phyloP scores from a whole-genome alignment of 2,329 filamentous ascomycete genomes.

The Pseudogymnoascus sp. region DNA sequence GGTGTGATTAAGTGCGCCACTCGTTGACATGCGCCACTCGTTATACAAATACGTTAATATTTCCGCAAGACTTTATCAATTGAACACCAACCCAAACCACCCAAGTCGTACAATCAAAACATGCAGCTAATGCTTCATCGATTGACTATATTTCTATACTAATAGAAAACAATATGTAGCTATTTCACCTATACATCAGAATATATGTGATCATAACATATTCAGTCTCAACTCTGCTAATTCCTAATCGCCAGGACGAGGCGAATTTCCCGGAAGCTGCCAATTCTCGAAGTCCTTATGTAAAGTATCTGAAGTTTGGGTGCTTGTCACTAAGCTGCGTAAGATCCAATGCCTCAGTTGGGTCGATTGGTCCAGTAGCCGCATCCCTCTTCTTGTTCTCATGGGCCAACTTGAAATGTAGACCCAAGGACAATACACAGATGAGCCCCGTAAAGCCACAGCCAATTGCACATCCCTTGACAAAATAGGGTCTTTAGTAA shows the following conservation, averaged over 20 bases:
- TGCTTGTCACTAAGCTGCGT: constrained; percentile 30
- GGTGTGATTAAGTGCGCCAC: no score
- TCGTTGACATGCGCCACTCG: no score
- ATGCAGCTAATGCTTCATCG: background rate
- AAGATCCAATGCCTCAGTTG: constrained; percentile 9
- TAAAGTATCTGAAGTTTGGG: constrained; percentile 44
- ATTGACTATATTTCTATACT: background rate
- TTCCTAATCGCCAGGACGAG: background rate
- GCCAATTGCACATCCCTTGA: constrained; percentile 17
- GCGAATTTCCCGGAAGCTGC: background rate
- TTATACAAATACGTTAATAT: no score
- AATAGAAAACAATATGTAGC: background rate
- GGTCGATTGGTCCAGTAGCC: background rate
- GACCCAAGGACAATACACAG: constrained; percentile 12
- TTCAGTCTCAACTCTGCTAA: background rate
- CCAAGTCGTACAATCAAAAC: background rate
- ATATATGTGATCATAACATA: background rate
- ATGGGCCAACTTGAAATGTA: constrained; percentile 11
- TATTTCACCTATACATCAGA: background rate
- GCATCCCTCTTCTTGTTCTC: constrained; percentile 11
- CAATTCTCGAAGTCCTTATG: constrained; percentile 19
- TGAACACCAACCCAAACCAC: background rate
- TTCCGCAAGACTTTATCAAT: background rate
- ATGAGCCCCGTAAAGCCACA: constrained; percentile 11
- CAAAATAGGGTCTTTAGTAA: constrained; percentile 29